Evolutionary conservation across 306 rosid genomes (phyloP).

Genomic region (Dryas alaskensis): DNA sequence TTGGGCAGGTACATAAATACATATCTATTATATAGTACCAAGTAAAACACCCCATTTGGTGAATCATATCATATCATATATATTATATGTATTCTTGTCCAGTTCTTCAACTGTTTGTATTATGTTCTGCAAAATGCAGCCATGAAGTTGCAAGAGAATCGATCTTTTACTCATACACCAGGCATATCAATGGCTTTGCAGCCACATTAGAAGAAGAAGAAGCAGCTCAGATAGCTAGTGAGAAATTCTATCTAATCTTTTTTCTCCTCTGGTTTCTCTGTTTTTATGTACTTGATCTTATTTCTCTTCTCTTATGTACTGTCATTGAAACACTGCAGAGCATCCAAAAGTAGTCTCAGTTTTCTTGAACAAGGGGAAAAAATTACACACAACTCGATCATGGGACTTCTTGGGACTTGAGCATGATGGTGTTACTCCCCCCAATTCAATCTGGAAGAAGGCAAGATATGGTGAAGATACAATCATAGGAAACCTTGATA

Average conservation of each 20-base stretch:
- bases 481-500: conserved; percentile 78
- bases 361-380: conserved; percentile 66
- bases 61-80: too few relatives aligned
- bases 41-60: background rate
- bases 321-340: conserved; percentile 29
- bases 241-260: conserved; percentile 1
- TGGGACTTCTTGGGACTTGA: conserved; percentile 84
- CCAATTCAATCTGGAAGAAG: conserved; percentile 64
- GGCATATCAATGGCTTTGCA: conserved; percentile 91
- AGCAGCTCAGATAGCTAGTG: conserved; percentile 62
- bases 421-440: conserved; percentile 40
- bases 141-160: conserved; percentile 51
- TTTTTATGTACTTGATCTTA: background rate
- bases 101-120: background rate
- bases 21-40: background rate
- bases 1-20: conserved; percentile 50
- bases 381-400: conserved; percentile 79
- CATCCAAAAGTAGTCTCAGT: conserved; percentile 74
- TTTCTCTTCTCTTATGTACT: background rate
- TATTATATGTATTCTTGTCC: background rate
- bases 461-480: conserved; percentile 78
- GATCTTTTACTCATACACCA: conserved; percentile 81
- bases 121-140: conserved; percentile 25
- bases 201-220: conserved; percentile 71
- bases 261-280: background rate